Conservation (phyloP, 2,329 filamentous ascomycete genomes). For the Cladosporium sp. region DNA sequence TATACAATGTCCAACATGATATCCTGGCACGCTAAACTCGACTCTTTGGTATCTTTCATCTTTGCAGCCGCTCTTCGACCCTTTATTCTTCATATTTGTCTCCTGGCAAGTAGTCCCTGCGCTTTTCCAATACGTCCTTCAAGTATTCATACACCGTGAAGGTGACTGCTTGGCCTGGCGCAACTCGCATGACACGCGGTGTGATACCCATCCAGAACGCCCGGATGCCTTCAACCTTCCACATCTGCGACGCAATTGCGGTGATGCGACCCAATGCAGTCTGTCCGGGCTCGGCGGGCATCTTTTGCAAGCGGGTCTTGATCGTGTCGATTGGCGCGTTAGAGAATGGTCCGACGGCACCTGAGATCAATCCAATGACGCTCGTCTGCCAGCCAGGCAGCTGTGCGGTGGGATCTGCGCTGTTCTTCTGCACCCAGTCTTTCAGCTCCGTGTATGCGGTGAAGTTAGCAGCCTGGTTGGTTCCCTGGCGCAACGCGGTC, state of each 20-base stretch:
- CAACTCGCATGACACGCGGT: conserved; percentile 93
- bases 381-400: conserved; percentile 89
- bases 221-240: conserved; percentile 82
- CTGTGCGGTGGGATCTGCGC: conserved; percentile 63
- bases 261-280: conserved; percentile 75
- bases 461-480: conserved; percentile 98
- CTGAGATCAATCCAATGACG: conserved; percentile 81
- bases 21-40: too few relatives aligned
- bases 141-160: conserved; percentile 57
- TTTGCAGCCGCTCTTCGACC: not conserved
- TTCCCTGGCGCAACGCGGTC: conserved; percentile 89
- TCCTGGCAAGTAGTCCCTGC: conserved; percentile 43
- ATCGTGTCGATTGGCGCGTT: conserved; percentile 99
- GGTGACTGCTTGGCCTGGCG: conserved; percentile 82
- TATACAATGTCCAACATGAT: not conserved
- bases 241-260: conserved; percentile 61
- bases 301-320: conserved; percentile 94
- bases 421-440: conserved; percentile 65
- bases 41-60: too few relatives aligned
- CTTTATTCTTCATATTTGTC: conserved; percentile 48
- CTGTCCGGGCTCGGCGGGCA: conserved; percentile 70
- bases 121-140: conserved; percentile 46
- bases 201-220: conserved; percentile 99
- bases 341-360: conserved; percentile 91
- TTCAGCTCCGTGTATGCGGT: conserved; percentile 96